Base-by-base conservation (phyloP, 2,329 filamentous ascomycete species). In the Hymenoscyphus repandus region DNA sequence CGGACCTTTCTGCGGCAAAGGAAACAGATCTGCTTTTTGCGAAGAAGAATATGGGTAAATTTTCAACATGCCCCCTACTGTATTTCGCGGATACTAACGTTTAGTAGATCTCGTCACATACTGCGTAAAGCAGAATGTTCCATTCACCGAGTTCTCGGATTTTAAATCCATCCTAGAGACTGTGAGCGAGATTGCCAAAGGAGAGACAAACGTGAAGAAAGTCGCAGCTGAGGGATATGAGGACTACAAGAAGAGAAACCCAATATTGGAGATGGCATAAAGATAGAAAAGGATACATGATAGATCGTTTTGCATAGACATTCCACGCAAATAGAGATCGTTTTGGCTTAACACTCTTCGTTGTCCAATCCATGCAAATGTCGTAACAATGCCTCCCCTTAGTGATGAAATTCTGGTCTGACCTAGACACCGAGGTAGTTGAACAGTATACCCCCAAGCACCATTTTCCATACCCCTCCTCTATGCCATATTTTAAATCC, bases 11-110 rank as follows among this genome's bases (percentile, higher is more conserved):
- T 22, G 93, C 92, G 7, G 92, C 93, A 2, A 83, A 86, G 61
- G 91, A 97, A 75, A 96, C 91, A 2, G 90, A 97, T 68, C 72
- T 97, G 48, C 76, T 97, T 33, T 97, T 97, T 65, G 92, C 92
- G 47, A 96, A 96, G 77, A 85, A 87, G 58, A 92, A 90, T 18
- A 84, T 89, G 68, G 88, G 87, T 90, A 73, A 62, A 76, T 64
- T 30, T 42, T 45, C 34, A 39, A 20, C 20, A 5, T 7, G 15
- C 22, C 10, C 2, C 6, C 6, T n/a, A 12, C n/a, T 20, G 27
- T 37, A 22, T 5, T 9, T 36, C 20, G 6, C 44, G 30, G 41
- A 51, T 13, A 50, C 54, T 65, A 44, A 63, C 17, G 34, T 39
- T 13, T 40, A 7, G 40, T 55, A 90, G 90, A 97, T 69, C 79